Conservation (phyloP, 192 early-diverging fungal species). For the Podila verticillata region DNA sequence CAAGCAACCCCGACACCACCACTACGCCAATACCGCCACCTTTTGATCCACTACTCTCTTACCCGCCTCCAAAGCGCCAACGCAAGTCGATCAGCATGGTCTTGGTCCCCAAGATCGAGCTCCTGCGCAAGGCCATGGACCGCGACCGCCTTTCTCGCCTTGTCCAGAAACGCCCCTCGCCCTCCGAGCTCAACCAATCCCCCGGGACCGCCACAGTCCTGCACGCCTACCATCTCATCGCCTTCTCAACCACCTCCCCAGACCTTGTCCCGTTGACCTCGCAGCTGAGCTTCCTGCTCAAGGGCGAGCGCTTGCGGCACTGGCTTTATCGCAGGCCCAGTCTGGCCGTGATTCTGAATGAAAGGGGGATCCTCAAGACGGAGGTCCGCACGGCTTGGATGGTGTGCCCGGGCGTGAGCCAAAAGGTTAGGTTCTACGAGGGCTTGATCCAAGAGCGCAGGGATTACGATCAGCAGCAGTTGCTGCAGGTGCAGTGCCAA, state of each 20-base stretch:
- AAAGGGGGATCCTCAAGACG: slow-evolving; percentile 23
- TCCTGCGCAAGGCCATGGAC: slow-evolving; percentile 24
- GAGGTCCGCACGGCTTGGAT: slow-evolving; percentile 38
- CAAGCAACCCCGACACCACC: not conserved
- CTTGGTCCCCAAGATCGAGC: slow-evolving; percentile 30
- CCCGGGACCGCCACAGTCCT: slow-evolving; percentile 21
- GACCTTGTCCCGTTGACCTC: slow-evolving; percentile 20
- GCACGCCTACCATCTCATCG: slow-evolving; percentile 27
- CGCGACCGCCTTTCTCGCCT: slow-evolving; percentile 31
- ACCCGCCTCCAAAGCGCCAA: not conserved
- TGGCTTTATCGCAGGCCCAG: slow-evolving; percentile 29
- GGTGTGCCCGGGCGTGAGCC: slow-evolving; percentile 28
- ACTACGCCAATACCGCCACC: not conserved
- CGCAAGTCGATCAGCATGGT: slow-evolving; percentile 28
- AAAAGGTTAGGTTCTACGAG: slow-evolving; percentile 38
- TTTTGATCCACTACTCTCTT: not conserved
- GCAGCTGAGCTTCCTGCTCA: slow-evolving; percentile 26
- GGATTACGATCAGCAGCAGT: slow-evolving; percentile 16
- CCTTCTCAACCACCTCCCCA: slow-evolving; percentile 11
- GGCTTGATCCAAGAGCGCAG: slow-evolving; percentile 21
- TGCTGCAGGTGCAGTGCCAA: slow-evolving; percentile 1
- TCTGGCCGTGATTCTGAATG: slow-evolving; percentile 26
- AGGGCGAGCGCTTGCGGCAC: slow-evolving; percentile 24
- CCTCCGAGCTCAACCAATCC: slow-evolving; percentile 23
- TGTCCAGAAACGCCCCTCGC: slow-evolving; percentile 30